Percentiles rank a stretch among this genome's conserved stretches.
These are phyloP conservation scores for Eucalyptus caleyi DNA, from an alignment of 345 rosid species.

Conservation along the genomic window DNA sequence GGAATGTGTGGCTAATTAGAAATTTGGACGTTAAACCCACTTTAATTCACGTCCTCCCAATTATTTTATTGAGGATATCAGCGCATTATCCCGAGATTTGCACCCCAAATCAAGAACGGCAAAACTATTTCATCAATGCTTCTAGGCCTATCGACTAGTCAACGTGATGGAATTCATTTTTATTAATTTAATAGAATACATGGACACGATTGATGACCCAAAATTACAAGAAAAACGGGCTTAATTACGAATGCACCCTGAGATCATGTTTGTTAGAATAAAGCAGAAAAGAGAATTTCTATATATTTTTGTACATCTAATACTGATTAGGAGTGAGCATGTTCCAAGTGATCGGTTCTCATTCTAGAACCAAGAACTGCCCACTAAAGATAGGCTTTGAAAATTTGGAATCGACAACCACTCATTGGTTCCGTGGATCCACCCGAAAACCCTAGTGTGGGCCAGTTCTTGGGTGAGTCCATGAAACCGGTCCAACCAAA, in stretches of 20 bases:
- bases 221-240: neutral
- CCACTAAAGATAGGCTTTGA: too few species aligned
- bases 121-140: neutral
- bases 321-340: too few species aligned
- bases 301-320: too few species aligned
- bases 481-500: too few species aligned
- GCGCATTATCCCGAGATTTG: neutral
- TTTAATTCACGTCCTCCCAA: neutral
- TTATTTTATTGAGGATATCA: neutral
- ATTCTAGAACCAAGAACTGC: too few species aligned
- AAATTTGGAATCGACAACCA: accelerated
- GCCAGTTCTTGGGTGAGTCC: too few species aligned
- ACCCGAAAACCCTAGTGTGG: too few species aligned
- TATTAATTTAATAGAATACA: neutral
- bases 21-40: neutral
- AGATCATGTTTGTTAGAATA: neutral
- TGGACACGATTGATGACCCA: neutral
- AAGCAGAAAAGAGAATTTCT: too few species aligned
- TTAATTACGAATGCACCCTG: neutral
- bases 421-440: too few species aligned
- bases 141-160: neutral
- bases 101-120: neutral
- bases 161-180: neutral
- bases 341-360: too few species aligned
- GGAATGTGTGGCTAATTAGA: neutral